A percentile compares a stretch with the other conserved stretches of the same genome.
Evolutionary conservation across 768 basidiomycete genomes (phyloP).

Genomic region (Galerina sulciceps): DNA sequence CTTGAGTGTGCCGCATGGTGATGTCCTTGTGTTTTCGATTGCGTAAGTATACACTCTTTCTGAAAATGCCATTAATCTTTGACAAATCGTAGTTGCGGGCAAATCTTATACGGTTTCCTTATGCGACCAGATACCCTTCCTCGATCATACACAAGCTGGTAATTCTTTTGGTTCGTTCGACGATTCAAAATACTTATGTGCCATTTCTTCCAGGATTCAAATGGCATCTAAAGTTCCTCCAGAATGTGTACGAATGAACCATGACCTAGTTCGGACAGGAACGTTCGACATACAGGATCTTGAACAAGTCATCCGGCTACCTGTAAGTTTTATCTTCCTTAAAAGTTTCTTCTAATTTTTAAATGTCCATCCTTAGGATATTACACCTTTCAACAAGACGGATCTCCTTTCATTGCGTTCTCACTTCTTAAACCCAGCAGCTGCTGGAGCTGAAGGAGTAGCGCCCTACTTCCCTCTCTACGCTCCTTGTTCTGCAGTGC

Average conservation of each 20-base stretch:
- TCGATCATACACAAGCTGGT: conserved; percentile 79
- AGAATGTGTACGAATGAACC: conserved; percentile 64
- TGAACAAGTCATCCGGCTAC: conserved; percentile 52
- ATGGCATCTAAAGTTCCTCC: conserved; percentile 67
- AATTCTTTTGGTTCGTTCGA: conserved; percentile 15
- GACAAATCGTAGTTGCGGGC: conserved; percentile 61
- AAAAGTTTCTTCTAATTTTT: not conserved
- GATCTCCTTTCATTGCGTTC: conserved; percentile 49
- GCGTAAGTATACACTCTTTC: conserved; percentile 48
- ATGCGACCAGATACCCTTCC: conserved; percentile 84
- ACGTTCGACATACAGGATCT: conserved; percentile 59
- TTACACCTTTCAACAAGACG: conserved; percentile 53
- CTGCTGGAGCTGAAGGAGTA: conserved; percentile 16
- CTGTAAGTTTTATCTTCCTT: conserved; percentile 38
- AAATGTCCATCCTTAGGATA: conserved; percentile 41
- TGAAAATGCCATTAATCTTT: not conserved
- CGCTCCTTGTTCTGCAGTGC: conserved; percentile 72
- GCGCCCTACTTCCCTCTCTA: conserved; percentile 52
- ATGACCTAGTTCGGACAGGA: conserved; percentile 60
- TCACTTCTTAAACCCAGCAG: conserved; percentile 34
- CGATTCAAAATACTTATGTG: not conserved
- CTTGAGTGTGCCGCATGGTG: conserved; percentile 80
- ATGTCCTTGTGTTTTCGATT: conserved; percentile 78
- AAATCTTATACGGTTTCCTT: conserved; percentile 83
- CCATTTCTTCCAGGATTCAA: conserved; percentile 57